These are phyloP conservation scores for Nepenthes alata DNA, from an alignment of 179 eudicot species.

Conservation along the genomic window DNA sequence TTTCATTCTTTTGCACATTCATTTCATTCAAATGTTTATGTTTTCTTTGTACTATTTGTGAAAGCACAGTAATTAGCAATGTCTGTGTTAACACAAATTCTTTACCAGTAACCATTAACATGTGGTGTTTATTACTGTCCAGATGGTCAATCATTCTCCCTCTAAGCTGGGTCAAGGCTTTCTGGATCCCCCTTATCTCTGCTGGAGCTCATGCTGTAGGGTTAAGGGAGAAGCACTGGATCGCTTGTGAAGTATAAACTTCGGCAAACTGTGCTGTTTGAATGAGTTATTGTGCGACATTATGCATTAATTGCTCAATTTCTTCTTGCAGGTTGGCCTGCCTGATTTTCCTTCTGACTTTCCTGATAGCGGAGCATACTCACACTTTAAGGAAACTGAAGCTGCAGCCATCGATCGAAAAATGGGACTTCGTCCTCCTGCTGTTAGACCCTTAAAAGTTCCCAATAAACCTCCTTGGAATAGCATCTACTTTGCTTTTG, in stretches of 20 bases:
- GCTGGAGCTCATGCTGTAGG: slow-evolving; percentile 79
- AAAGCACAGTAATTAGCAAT: no score
- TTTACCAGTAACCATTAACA: no score
- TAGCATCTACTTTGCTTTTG: slow-evolving; percentile 19
- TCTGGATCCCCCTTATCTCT: slow-evolving; percentile 65
- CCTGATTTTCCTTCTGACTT: slow-evolving; percentile 79
- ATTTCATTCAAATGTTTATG: no score
- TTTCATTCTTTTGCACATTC: no score
- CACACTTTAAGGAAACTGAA: slow-evolving; percentile 36
- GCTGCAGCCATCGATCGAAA: slow-evolving; percentile 28
- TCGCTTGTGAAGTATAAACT: slow-evolving; percentile 60
- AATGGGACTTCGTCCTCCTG: slow-evolving; percentile 32
- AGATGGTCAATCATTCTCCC: slow-evolving; percentile 91
- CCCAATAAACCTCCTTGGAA: slow-evolving; percentile 75
- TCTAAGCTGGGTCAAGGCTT: slow-evolving; percentile 67
- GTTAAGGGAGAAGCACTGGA: slow-evolving; percentile 81
- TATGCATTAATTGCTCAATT: neutral
- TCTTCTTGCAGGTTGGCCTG: slow-evolving; percentile 48
- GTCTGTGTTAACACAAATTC: no score
- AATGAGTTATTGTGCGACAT: slow-evolving; percentile 1
- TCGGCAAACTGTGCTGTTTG: slow-evolving; percentile 4
- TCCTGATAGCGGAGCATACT: slow-evolving; percentile 68
- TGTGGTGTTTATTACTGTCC: slow-evolving; percentile 8
- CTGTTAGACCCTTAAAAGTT: slow-evolving; percentile 40
- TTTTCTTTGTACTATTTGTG: no score